Conservation (phyloP, 2,329 filamentous ascomycete genomes). For the Cladosporium sp. region DNA sequence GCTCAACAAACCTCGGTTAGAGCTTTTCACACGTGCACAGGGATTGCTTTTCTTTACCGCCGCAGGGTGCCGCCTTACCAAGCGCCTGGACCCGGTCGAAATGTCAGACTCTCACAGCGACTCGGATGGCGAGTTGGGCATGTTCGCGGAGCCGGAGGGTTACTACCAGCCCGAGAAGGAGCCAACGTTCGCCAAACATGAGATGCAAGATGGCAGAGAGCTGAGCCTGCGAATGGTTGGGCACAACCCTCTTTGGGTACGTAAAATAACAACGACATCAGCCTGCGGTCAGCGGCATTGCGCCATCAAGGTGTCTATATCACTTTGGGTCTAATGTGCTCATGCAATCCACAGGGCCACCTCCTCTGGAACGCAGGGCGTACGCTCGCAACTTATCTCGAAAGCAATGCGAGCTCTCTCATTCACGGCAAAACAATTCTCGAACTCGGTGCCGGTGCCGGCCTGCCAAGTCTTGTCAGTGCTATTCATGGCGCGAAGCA, state of each 20-base stretch:
- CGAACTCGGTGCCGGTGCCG: conserved; percentile 86
- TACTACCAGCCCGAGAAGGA: conserved; percentile 78
- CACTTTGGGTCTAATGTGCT: conserved; percentile 14
- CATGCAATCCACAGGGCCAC: conserved; percentile 62
- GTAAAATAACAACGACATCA: conserved; percentile 36
- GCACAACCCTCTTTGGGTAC: conserved; percentile 79
- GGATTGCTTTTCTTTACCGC: not conserved
- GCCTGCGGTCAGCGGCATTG: not conserved
- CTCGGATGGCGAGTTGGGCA: conserved; percentile 37
- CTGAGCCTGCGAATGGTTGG: conserved; percentile 79
- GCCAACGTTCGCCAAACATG: conserved; percentile 72
- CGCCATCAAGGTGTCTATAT: conserved; percentile 19
- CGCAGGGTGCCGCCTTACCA: conserved; percentile 19
- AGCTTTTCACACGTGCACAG: conserved; percentile 4
- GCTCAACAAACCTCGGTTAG: conserved; percentile 5
- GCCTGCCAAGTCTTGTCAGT: conserved; percentile 72
- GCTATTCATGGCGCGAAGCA: conserved; percentile 67
- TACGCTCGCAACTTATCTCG: conserved; percentile 75
- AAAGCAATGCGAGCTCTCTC: conserved; percentile 62
- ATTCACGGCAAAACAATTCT: conserved; percentile 72
- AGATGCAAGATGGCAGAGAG: conserved; percentile 64
- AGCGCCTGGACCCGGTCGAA: conserved; percentile 6
- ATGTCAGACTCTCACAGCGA: conserved; percentile 26
- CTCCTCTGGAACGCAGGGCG: conserved; percentile 89
- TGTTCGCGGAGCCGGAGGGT: conserved; percentile 76